phyloP scores from a whole-genome alignment of 2,329 filamentous ascomycete genomes.

The Trichoderma sp. region DNA sequence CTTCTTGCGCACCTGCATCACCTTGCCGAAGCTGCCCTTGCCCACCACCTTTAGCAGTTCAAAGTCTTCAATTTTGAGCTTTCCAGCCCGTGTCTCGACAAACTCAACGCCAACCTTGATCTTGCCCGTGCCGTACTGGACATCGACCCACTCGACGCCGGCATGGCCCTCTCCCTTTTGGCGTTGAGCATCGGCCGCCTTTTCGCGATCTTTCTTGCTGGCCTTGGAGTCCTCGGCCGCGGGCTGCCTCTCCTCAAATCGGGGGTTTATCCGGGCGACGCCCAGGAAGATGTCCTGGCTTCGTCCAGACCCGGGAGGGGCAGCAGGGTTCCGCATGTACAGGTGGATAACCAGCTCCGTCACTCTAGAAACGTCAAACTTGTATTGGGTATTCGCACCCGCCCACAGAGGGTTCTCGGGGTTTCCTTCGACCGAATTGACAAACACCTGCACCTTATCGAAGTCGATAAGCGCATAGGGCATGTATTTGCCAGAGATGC shows the following conservation, averaged over 20 bases:
- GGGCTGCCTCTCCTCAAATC: slow-evolving; percentile 74
- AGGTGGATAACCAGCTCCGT: slow-evolving; percentile 89
- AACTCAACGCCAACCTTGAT: slow-evolving; percentile 93
- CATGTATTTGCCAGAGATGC: slow-evolving; percentile 93
- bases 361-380: slow-evolving; percentile 95
- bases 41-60: slow-evolving; percentile 96
- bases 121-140: slow-evolving; percentile 84
- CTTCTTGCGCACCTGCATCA: slow-evolving; percentile 98
- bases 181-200: slow-evolving; percentile 63
- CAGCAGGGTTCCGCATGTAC: slow-evolving; percentile 89
- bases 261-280: slow-evolving; percentile 83
- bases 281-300: slow-evolving; percentile 97
- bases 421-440: slow-evolving; percentile 91
- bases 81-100: slow-evolving; percentile 84
- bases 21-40: slow-evolving; percentile 97
- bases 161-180: slow-evolving; percentile 52
- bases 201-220: slow-evolving; percentile 82
- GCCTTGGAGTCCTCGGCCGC: slow-evolving; percentile 76
- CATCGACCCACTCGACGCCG: slow-evolving; percentile 83
- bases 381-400: slow-evolving; percentile 98
- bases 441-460: slow-evolving; percentile 97
- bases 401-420: slow-evolving; percentile 96
- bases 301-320: slow-evolving; percentile 78
- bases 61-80: slow-evolving; percentile 94
- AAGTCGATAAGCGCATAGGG: slow-evolving; percentile 97